Conservation (phyloP, 2,329 filamentous ascomycete genomes). For the Harringtonia lauricola region DNA sequence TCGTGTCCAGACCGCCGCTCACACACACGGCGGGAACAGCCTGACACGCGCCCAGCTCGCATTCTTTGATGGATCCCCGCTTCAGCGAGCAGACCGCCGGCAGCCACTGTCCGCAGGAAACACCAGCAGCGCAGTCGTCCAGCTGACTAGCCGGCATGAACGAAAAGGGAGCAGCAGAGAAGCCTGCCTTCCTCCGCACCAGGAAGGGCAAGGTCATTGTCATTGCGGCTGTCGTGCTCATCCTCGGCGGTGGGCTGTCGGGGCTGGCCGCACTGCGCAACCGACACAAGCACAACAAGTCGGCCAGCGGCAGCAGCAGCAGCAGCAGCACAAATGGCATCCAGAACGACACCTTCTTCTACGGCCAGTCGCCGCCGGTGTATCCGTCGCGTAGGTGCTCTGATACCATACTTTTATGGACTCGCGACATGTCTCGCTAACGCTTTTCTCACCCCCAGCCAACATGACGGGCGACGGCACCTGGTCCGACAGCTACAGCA, state of each 20-base stretch:
- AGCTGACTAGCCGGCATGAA: not conserved
- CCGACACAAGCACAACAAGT: not conserved
- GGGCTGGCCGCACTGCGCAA: constrained; percentile 21
- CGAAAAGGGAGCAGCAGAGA: not conserved
- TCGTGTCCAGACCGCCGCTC: no score
- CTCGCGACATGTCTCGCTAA: not conserved
- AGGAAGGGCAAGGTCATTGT: constrained; percentile 18
- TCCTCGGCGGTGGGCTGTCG: constrained; percentile 23
- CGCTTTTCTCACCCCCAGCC: constrained; percentile 25
- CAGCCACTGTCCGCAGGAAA: no score
- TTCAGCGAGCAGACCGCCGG: no score
- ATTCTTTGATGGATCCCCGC: no score
- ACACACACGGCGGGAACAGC: no score
- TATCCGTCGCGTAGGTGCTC: constrained; percentile 37
- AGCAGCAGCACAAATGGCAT: not conserved
- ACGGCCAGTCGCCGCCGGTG: constrained; percentile 36
- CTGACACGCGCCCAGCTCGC: no score
- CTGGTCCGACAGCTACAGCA: constrained; percentile 57
- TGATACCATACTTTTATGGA: not conserved
- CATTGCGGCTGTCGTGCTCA: constrained; percentile 16
- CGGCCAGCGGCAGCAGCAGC: not conserved
- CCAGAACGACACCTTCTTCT: constrained; percentile 31
- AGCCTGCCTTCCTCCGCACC: constrained; percentile 17
- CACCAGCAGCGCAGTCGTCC: no score
- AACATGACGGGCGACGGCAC: constrained; percentile 46